A percentile compares a stretch with the other conserved stretches of the same genome.
phyloP scores from a whole-genome alignment of 495 filamentous ascomycete species.

The Usnea hakonensis region DNA sequence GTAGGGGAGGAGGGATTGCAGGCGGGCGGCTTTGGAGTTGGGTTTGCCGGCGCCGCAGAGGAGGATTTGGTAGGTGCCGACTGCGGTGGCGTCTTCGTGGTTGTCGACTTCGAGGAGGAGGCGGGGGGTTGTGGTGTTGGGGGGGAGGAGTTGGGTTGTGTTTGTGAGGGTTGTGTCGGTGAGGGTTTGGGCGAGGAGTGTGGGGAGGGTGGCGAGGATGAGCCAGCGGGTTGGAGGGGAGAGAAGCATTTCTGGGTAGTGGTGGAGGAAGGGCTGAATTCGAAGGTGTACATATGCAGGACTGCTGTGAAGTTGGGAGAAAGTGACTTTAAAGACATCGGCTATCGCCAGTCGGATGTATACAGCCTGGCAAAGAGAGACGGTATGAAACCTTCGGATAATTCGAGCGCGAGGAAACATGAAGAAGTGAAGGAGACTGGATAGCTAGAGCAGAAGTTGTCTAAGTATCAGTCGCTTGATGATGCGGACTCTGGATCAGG shows the following conservation, averaged over 20 bases:
- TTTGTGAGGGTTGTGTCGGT: not conserved
- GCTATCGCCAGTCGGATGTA: not conserved
- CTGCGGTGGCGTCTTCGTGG: not conserved
- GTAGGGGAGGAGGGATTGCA: not conserved
- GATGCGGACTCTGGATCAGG: not conserved
- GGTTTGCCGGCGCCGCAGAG: not conserved
- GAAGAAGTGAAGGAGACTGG: not conserved
- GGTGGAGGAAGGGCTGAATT: not conserved
- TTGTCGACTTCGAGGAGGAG: not conserved
- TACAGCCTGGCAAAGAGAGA: not conserved
- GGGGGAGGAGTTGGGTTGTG: not conserved
- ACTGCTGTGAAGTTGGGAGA: not conserved
- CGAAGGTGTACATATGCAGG: not conserved
- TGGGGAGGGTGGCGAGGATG: not conserved
- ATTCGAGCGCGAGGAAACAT: not conserved
- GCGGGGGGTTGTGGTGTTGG: not conserved
- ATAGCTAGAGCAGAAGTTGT: not conserved
- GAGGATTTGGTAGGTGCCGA: not conserved
- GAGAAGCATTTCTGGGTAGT: not conserved
- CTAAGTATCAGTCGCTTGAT: not conserved
- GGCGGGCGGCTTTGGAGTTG: not conserved
- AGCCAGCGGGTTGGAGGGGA: not conserved
- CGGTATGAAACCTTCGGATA: not conserved
- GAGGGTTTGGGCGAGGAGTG: not conserved
- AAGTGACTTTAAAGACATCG: not conserved